Evolutionary conservation across 129 eudicot genomes (phyloP), one percentile per base, ranked within the genome.

Genomic region (Glebionis coronaria): DNA sequence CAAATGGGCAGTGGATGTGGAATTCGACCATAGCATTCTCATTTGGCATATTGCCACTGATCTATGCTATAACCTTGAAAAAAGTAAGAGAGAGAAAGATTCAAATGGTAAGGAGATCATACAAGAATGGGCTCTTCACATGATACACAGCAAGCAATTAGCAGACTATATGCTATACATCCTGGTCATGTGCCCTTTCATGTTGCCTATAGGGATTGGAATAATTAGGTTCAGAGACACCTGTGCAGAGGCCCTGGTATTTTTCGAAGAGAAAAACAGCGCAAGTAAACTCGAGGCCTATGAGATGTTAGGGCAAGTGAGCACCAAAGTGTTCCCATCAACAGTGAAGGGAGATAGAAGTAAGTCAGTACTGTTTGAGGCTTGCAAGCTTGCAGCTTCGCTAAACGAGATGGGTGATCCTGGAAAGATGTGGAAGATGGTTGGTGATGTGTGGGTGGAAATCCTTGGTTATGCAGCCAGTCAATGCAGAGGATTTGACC

Each of bases 191-290:
- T 49, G 54, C 11, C 54, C 54, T 49, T 49, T 49, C 19, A 49
- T 49, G 54, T 49, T 49, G 54, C 54, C 54, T 0, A 49, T 49
- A 14, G 54, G 54, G 54, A 49, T 49, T 49, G 54, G 54, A 49
- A 49, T 49, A 49, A 49, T 49, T 49, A 49, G 54, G 54, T 49
- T 49, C 15, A 49, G 54, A 49, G 54, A 49, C 54, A 49, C 54
- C 6, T 49, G 54, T 49, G 54, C 54, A 49, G 54, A 49, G 54
- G 54, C 54, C 19, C 18, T 15, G 54, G 54, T 14, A 15, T 49
- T 49, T 49, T 49, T 49, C 19, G 54, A 49, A 49, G 54, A 49
- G 54, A 49, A 14, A 49, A 49, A 14, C 5, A 49, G 54, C 18
- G 54, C 15, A 49, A 49, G 18, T 49, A 49, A 49, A 14, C 19